Evolutionary conservation across 345 rosid species (phyloP).

Genomic region (Orychophragmus violaceus): DNA sequence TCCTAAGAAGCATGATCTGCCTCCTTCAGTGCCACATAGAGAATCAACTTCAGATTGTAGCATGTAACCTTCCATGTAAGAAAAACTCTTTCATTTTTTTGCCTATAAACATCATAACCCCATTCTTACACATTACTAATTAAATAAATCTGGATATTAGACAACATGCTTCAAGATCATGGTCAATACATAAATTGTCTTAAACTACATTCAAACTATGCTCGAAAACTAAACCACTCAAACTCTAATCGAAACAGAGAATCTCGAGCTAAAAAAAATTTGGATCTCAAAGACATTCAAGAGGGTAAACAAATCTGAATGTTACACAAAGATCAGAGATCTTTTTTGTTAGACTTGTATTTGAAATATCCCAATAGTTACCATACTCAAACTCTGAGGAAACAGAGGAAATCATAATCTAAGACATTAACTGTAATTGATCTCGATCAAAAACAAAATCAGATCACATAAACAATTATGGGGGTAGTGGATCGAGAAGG

Average conservation of each 20-base stretch:
- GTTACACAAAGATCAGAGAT: neutral
- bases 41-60: slow-evolving; percentile 76
- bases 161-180: neutral
- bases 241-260: no score
- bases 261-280: neutral
- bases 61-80: slow-evolving; percentile 82
- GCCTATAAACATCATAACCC: neutral
- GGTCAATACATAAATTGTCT: neutral
- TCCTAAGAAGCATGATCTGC: slow-evolving; percentile 56
- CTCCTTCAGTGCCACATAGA: slow-evolving; percentile 36
- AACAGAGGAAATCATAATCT: no score
- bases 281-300: neutral
- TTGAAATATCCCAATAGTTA: neutral
- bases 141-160: neutral
- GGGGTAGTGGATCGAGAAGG: neutral
- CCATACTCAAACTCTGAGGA: no score
- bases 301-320: neutral
- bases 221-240: no score
- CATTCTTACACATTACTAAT: neutral
- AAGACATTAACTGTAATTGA: no score
- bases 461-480: neutral
- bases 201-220: no score
- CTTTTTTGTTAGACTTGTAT: neutral
- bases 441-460: neutral
- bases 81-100: slow-evolving; percentile 59